Base-by-base conservation (phyloP, 352 stramenopile genomes). In the Phytopythium kandeliae region DNA sequence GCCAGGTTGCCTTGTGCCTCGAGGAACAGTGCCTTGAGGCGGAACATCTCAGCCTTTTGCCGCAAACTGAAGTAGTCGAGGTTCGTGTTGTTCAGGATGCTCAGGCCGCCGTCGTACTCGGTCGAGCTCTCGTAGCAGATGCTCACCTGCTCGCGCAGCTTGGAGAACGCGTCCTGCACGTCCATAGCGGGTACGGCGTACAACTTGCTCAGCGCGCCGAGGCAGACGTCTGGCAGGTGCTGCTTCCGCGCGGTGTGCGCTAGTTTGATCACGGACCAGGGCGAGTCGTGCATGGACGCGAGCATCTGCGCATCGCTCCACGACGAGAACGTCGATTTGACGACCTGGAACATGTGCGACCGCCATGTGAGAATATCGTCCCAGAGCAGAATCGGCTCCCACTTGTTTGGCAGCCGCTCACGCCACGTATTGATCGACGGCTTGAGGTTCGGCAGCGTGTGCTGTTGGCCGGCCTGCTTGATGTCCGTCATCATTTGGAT, bases 351-450 rank as follows among this genome's bases (percentile, higher is more conserved):
- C 77, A 97, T 96, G 74, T 97, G 88, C 42, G 84, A 88, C 22
- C 91, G 77, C 91, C 91, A 97, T 50, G 85, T 97, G 19, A 97
- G 65, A 31, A 97, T 93, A 50, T 97, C 86, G 55, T 97, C 90
- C 91, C 91, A 97, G 12, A 96, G 62, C 50, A 96, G 61, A 64
- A 97, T 92, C 13, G 85, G 83, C 33, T 97, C 91, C 85, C 90
- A 97, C 61, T 95, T 95, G 66, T 97, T 97, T 10, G 90, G 90
- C 43, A 97, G 65, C 1, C 91, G 86, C 58, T 97, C 88, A 40
- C 89, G 70, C 91, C 91, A 97, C 46, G 86, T 96, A 70, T 95
- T 95, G 62, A 97, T 94, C 21, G 78, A 89, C 25, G 85, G 78
- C 58, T 96, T 96, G 31, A 97, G 71, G 46, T 97, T 95, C 19